A percentile compares a stretch with the other conserved stretches of the same genome.
Evolutionary conservation across 768 basidiomycete species (phyloP).

Genomic region (Russula foetens): DNA sequence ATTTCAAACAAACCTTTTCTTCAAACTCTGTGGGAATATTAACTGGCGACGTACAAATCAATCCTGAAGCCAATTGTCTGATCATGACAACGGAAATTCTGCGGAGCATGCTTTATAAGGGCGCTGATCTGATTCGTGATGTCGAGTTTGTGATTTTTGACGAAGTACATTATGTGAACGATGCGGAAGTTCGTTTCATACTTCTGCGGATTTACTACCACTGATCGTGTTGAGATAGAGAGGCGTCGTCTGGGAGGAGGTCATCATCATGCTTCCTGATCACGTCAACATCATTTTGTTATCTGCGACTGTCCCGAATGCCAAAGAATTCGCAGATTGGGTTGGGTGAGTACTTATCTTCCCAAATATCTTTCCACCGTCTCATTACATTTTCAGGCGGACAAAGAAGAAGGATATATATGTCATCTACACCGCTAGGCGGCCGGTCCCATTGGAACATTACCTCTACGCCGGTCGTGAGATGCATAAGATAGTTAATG

Average conservation of each 20-base stretch:
- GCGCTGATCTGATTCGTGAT: constrained; percentile 95
- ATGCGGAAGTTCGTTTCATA: constrained; percentile 68
- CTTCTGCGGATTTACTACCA: neutral
- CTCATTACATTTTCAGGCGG: constrained; percentile 44
- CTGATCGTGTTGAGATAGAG: constrained; percentile 43
- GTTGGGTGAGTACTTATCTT: constrained; percentile 66
- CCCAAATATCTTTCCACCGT: neutral
- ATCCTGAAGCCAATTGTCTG: constrained; percentile 93
- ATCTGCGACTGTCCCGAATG: constrained; percentile 96
- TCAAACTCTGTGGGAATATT: constrained; percentile 88
- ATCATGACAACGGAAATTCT: constrained; percentile 99
- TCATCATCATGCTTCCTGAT: constrained; percentile 99
- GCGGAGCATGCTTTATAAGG: constrained; percentile 97
- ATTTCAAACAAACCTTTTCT: constrained; percentile 96
- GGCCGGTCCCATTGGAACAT: constrained; percentile 96
- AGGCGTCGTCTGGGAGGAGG: constrained; percentile 99
- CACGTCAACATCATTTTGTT: constrained; percentile 96
- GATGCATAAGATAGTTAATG: constrained; percentile 86
- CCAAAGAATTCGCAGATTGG: constrained; percentile 98
- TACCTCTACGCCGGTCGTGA: constrained; percentile 93
- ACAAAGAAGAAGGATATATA: constrained; percentile 99
- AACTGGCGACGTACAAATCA: constrained; percentile 98
- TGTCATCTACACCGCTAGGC: constrained; percentile 92
- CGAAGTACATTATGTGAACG: constrained; percentile 99
- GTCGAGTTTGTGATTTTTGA: constrained; percentile 99